Percentiles rank a stretch among this genome's conserved stretches.
Evolutionary conservation across 192 early-diverging fungal species (phyloP).

Genomic region (Mortierella claussenii): DNA sequence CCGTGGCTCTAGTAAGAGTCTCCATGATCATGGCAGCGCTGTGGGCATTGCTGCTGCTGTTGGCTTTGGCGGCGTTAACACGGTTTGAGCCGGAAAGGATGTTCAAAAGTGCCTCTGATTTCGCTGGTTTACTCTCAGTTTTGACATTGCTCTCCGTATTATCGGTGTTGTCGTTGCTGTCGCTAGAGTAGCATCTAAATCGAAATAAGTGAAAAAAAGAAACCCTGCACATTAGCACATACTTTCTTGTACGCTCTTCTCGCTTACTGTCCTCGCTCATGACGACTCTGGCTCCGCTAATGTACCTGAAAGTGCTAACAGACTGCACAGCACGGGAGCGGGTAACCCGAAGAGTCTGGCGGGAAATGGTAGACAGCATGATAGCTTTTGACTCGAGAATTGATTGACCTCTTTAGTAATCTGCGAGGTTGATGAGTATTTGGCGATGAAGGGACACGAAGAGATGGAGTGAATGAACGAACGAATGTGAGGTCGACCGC

Average conservation of each 20-base stretch:
- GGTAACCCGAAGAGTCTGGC: conserved; percentile 32
- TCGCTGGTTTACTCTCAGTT: conserved; percentile 12
- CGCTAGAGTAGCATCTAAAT: conserved; percentile 39
- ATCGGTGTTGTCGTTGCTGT: conserved; percentile 14
- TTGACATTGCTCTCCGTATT: conserved; percentile 4
- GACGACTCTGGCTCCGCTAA: too few species aligned
- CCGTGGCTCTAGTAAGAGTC: conserved; percentile 32
- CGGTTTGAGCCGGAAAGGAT: conserved; percentile 24
- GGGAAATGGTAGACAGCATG: conserved; percentile 43
- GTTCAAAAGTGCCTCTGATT: conserved; percentile 29
- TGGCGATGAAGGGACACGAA: too few species aligned
- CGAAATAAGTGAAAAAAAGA: too few species aligned
- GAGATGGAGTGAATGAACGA: too few species aligned
- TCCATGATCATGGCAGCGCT: conserved; percentile 35
- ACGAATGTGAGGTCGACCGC: too few species aligned
- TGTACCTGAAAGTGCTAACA: conserved; percentile 33
- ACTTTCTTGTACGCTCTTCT: too few species aligned
- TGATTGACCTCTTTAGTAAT: too few species aligned
- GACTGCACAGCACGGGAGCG: conserved; percentile 12
- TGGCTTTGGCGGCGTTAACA: conserved; percentile 4
- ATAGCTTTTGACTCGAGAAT: background rate
- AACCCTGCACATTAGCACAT: too few species aligned
- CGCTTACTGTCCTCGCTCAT: too few species aligned
- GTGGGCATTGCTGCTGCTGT: conserved; percentile 5
- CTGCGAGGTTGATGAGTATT: too few species aligned